Conservation (phyloP, 2,329 filamentous ascomycete genomes). For the Cladosporium sphaerospermum region DNA sequence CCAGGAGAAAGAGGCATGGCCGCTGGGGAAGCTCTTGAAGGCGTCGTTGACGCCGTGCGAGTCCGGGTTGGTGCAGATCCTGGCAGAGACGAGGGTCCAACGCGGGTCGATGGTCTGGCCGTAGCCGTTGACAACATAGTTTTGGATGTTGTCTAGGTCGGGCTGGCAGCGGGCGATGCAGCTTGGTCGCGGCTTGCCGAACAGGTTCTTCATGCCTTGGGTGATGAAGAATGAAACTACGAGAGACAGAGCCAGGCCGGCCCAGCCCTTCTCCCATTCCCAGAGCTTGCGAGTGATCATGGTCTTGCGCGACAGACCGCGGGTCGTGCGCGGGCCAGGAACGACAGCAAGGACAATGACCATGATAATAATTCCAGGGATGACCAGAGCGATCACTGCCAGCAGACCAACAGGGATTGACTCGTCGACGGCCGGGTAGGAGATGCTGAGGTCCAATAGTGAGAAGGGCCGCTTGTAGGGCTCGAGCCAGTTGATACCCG, state of each 20-base stretch:
- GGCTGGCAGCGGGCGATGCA: slow-evolving; percentile 67
- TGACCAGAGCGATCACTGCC: slow-evolving; percentile 53
- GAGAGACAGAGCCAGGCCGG: slow-evolving; percentile 70
- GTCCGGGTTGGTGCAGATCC: slow-evolving; percentile 67
- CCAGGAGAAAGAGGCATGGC: slow-evolving; percentile 68
- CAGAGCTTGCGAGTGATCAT: slow-evolving; percentile 80
- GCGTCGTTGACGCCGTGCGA: slow-evolving; percentile 62
- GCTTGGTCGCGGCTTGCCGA: slow-evolving; percentile 60
- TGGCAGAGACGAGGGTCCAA: slow-evolving; percentile 65
- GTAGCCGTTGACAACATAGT: slow-evolving; percentile 59
- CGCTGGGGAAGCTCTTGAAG: slow-evolving; percentile 77
- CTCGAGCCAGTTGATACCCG: slow-evolving; percentile 51
- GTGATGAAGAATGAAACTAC: slow-evolving; percentile 73
- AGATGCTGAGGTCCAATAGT: slow-evolving; percentile 68
- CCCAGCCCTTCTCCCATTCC: slow-evolving; percentile 80
- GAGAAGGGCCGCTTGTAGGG: slow-evolving; percentile 68
- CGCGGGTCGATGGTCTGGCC: slow-evolving; percentile 45
- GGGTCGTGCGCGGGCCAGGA: slow-evolving; percentile 60
- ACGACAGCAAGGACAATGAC: slow-evolving; percentile 63
- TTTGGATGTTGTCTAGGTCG: slow-evolving; percentile 56
- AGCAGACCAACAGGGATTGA: slow-evolving; percentile 64
- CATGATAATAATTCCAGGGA: slow-evolving; percentile 63
- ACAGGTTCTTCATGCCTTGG: slow-evolving; percentile 72
- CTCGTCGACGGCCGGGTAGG: slow-evolving; percentile 67
- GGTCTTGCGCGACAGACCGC: slow-evolving; percentile 35